Evolutionary conservation across 208 protist species (phyloP).

Genomic region (Crithidia fasciculata): DNA sequence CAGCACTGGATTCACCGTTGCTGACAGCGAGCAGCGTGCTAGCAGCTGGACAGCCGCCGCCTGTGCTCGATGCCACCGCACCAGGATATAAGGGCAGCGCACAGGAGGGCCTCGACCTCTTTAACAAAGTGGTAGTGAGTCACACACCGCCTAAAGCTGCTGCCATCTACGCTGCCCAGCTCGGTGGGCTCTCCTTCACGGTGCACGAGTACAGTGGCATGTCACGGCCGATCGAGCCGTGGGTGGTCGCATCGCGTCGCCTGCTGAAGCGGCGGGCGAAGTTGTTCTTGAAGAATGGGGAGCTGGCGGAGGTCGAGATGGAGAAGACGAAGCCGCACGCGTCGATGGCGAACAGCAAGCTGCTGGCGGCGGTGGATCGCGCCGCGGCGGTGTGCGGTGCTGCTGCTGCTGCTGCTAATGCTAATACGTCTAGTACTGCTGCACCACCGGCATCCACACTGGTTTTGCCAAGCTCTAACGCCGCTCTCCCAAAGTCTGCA

Average conservation of each 20-base stretch:
- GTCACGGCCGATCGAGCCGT: conserved; percentile 63
- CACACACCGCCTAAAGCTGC: conserved; percentile 51
- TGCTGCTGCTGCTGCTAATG: background rate
- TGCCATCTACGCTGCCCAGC: conserved; percentile 66
- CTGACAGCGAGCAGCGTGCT: background rate
- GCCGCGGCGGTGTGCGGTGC: background rate
- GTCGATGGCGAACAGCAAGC: background rate
- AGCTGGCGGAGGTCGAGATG: conserved; percentile 50
- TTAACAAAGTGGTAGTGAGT: conserved; percentile 70
- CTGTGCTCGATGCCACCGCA: background rate
- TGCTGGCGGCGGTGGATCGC: conserved; percentile 6
- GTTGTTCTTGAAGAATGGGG: conserved; percentile 52
- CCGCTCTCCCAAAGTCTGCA: too few species aligned
- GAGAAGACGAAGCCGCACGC: conserved; percentile 24
- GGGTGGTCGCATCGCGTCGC: conserved; percentile 35
- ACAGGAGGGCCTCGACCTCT: conserved; percentile 66
- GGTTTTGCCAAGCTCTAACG: background rate
- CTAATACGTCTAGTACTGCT: background rate
- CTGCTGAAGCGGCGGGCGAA: conserved; percentile 39
- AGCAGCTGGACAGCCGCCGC: background rate
- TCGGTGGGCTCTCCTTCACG: conserved; percentile 71
- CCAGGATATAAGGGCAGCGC: conserved; percentile 37
- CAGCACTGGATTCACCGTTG: background rate
- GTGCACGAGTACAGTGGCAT: conserved; percentile 80
- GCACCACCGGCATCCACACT: background rate